Percentiles rank a stretch among this genome's conserved stretches.
Conservation (phyloP, 805 yeast genomes). For the Sugiyamaella americana region DNA sequence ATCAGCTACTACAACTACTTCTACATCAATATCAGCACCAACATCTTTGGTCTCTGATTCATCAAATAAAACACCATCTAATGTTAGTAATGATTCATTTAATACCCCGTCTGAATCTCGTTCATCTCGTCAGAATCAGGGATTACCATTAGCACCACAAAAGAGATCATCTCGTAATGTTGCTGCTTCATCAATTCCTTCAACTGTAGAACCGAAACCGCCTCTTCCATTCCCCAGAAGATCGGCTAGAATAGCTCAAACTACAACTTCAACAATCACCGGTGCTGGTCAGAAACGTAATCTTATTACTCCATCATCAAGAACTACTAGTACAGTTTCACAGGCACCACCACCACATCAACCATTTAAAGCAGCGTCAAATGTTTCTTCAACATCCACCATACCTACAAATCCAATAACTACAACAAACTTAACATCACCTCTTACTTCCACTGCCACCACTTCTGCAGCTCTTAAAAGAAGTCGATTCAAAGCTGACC, state of each 20-base stretch:
- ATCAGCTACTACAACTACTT: not conserved
- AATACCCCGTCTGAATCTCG: conserved; percentile 16
- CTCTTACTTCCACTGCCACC: not conserved
- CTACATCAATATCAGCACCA: not conserved
- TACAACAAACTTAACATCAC: not conserved
- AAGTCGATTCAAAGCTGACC: not conserved
- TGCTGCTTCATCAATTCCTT: not conserved
- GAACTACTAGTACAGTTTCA: not conserved
- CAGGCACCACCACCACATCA: too few species aligned
- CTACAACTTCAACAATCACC: not conserved
- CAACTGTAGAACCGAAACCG: not conserved
- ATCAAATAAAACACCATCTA: not conserved
- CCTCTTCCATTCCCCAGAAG: not conserved
- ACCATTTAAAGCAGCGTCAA: not conserved
- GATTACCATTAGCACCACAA: conserved; percentile 22
- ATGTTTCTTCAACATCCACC: not conserved
- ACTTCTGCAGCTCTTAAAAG: conserved; percentile 1
- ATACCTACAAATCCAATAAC: not conserved
- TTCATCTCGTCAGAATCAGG: not conserved
- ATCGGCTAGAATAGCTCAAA: not conserved
- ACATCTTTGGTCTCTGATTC: not conserved
- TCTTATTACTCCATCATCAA: not conserved
- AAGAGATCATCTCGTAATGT: conserved; percentile 18
- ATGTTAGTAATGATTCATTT: conserved; percentile 1
- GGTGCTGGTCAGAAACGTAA: not conserved